Percentiles rank a stretch among this genome's conserved stretches.
Conservation (phyloP, 148 eudicot species). For the Polygonum maritimum region DNA sequence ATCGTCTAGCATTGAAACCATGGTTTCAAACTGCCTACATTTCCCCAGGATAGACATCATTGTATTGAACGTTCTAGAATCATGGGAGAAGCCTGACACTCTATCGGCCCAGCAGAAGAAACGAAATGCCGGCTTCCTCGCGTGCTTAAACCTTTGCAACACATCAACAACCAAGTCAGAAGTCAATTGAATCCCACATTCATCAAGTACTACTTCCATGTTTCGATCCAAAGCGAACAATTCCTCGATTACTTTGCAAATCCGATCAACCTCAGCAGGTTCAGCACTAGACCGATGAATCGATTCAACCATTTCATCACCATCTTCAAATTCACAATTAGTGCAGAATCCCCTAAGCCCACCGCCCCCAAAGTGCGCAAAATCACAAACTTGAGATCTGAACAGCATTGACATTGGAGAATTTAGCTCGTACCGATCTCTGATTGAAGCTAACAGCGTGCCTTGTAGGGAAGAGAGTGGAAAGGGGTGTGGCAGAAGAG, state of each 20-base stretch:
- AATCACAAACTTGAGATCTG: not conserved
- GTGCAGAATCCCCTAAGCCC: not conserved
- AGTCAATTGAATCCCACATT: constrained; percentile 45
- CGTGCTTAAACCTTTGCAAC: constrained; percentile 64
- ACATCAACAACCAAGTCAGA: constrained; percentile 70
- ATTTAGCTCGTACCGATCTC: too few relatives aligned
- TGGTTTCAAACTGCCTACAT: constrained; percentile 76
- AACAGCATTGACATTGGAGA: not conserved
- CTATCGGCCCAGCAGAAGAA: constrained; percentile 79
- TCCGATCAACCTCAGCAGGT: constrained; percentile 58
- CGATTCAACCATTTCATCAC: not conserved
- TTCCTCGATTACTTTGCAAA: constrained; percentile 69
- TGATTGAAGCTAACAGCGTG: constrained; percentile 27
- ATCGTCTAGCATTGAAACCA: constrained; percentile 72
- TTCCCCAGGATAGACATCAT: constrained; percentile 76
- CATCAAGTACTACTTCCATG: constrained; percentile 88
- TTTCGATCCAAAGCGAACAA: constrained; percentile 75
- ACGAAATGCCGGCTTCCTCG: constrained; percentile 75
- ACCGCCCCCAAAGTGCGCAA: constrained; percentile 13
- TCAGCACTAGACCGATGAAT: constrained; percentile 32
- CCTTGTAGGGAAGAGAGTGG: constrained; percentile 37
- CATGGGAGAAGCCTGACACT: constrained; percentile 46
- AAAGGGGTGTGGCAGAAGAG: constrained; percentile 49
- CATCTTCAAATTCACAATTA: constrained; percentile 13
- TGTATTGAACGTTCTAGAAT: constrained; percentile 60